A percentile compares a stretch with the other conserved stretches of the same genome.
Conservation (phyloP, 257 asterid species). For the Coffea eugenioides region DNA sequence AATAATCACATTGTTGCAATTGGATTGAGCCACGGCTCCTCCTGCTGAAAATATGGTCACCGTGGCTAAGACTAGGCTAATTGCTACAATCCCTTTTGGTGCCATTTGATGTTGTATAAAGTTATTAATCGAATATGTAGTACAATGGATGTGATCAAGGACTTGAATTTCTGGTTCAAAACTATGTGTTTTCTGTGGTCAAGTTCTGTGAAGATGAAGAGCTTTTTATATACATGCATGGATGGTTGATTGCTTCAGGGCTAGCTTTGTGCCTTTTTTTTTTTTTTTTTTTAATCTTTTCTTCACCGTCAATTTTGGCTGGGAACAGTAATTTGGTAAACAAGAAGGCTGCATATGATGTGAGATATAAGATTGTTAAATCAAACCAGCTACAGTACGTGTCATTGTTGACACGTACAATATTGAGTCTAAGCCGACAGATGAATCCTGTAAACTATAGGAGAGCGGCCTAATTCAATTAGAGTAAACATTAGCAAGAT, state of each 20-base stretch:
- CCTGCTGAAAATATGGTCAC: conserved; percentile 16
- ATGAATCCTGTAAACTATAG: not conserved
- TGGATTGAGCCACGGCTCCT: conserved; percentile 47
- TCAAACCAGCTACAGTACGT: not conserved
- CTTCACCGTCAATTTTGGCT: not conserved
- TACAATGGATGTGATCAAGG: not conserved
- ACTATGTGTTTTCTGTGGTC: not conserved
- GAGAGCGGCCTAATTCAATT: not conserved
- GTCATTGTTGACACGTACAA: not conserved
- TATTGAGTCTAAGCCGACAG: not conserved
- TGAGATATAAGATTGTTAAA: not conserved
- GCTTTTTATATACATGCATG: not conserved
- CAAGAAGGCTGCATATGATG: conserved; percentile 11
- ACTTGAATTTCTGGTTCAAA: not conserved
- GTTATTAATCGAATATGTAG: not conserved
- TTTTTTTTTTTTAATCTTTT: not conserved
- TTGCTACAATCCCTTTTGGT: conserved; percentile 24
- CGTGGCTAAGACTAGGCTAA: conserved; percentile 7
- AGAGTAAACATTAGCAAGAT: too few relatives aligned
- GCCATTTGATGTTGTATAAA: conserved; percentile 33
- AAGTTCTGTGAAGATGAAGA: not conserved
- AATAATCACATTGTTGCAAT: conserved; percentile 46
- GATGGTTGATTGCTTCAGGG: not conserved
- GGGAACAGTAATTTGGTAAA: not conserved
- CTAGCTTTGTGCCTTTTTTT: too few relatives aligned